These are phyloP conservation scores for Hyaloscypha finlandica DNA, from an alignment of 495 filamentous ascomycete genomes.

Conservation along the genomic window DNA sequence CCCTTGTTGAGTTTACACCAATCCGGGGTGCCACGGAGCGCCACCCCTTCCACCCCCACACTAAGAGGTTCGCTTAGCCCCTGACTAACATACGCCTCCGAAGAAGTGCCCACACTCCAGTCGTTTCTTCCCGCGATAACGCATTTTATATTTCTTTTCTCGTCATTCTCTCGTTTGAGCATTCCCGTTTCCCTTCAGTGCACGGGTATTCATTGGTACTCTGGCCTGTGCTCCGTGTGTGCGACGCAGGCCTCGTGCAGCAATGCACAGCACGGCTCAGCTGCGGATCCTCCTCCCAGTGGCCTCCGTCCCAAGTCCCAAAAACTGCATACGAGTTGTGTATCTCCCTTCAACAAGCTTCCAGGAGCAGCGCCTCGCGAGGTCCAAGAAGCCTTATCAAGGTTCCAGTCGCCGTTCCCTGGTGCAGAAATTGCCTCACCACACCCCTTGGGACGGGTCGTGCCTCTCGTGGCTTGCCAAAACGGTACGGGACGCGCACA, in stretches of 20 bases:
- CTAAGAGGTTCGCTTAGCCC: not conserved
- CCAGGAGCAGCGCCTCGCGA: not conserved
- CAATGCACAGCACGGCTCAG: not conserved
- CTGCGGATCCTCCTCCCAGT: not conserved
- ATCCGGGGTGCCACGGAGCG: not conserved
- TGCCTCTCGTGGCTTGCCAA: not conserved
- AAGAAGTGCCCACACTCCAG: not conserved
- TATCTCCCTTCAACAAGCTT: not conserved
- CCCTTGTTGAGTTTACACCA: not conserved
- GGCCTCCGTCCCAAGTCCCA: not conserved
- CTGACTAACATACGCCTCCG: not conserved
- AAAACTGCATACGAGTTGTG: not conserved
- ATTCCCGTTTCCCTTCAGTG: not conserved
- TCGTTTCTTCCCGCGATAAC: not conserved
- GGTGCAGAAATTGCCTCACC: not conserved
- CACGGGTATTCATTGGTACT: not conserved
- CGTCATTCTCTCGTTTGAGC: not conserved
- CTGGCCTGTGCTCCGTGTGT: not conserved
- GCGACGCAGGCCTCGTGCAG: not conserved
- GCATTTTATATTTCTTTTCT: constrained; percentile 1
- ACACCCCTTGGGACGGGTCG: not conserved
- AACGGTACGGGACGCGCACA: not conserved
- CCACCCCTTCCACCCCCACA: not conserved
- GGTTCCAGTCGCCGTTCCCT: not conserved
- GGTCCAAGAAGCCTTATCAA: not conserved